Base-by-base conservation (phyloP, 306 rosid genomes). In the Vigna nakashimae region DNA sequence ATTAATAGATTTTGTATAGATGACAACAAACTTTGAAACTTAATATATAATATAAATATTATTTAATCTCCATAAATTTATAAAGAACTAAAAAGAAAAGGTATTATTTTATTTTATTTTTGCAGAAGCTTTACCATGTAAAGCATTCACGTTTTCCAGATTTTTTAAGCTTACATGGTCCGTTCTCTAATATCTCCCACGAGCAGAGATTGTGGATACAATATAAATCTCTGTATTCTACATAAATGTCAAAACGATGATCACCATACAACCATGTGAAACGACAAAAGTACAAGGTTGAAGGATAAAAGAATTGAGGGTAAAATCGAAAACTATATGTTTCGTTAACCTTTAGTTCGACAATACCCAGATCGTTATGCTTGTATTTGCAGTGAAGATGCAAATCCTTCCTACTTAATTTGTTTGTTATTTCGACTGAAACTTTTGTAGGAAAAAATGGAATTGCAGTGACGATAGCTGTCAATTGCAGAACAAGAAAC, bases 301-400 rank as follows among this genome's bases (percentile, higher is more conserved):
- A 4, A 7, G 0, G 8, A 0, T 0, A 0, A 52, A 17, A 17
- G 0, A 2, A 2, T 0, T 17, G 7, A 7, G 58, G 26, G 0
- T 0, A 6, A 52, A 52, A 7, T 0, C 9, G 8, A 52, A 52
- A 52, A 1, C 12, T 8, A 52, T 0, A 50, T 50, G 55, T 50
- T 5, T 52, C 12, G 0, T 24, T 24, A 17, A 52, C 58, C 8
- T 52, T 52, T 1, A 52, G 1, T 7, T 1, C 7, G 0, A 2
- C 10, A 52, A 1, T 0, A 0, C 58, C 58, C 0, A 52, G 58
- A 52, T 52, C 58, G 17, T 52, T 3, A 2, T 17, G 3, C 10
- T 52, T 52, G 12, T 52, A 26, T 52, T 52, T 17, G 12, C 58
- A 52, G 0, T 17, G 58, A 52, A 52, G 4, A 17, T 30, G 0